These are phyloP conservation scores for Dothistroma pini DNA, from an alignment of 2,329 filamentous ascomycete genomes.

Conservation along the genomic window DNA sequence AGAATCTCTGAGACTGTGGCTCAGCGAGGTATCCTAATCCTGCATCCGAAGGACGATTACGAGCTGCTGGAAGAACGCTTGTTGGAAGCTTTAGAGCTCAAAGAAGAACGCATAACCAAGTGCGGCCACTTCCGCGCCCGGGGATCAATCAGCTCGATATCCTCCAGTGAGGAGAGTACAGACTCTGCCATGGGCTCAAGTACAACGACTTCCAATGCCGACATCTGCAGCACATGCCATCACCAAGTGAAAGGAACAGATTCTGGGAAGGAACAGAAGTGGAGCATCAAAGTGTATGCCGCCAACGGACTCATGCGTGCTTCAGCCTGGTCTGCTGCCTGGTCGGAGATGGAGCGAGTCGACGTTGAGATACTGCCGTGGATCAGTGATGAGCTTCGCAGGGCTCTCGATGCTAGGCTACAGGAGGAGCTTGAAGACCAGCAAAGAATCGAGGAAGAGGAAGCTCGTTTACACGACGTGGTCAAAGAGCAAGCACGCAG, in stretches of 20 bases:
- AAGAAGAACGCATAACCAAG: conserved; percentile 65
- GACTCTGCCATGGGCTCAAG: conserved; percentile 34
- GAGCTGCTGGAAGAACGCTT: conserved; percentile 75
- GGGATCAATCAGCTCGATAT: conserved; percentile 49
- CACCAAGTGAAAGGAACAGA: conserved; percentile 37
- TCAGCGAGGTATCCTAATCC: conserved; percentile 68
- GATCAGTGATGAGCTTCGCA: conserved; percentile 57
- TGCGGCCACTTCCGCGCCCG: conserved; percentile 73
- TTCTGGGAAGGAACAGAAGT: conserved; percentile 51
- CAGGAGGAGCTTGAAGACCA: conserved; percentile 37
- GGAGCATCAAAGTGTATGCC: conserved; percentile 84
- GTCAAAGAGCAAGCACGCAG: conserved; percentile 25
- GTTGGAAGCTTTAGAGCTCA: conserved; percentile 69
- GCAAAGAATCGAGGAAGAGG: conserved; percentile 34
- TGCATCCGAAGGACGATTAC: conserved; percentile 76
- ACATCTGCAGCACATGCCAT: conserved; percentile 35
- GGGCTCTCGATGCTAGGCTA: conserved; percentile 55
- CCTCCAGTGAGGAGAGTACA: conserved; percentile 26
- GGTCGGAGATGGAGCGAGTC: conserved; percentile 98
- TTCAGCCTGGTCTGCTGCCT: conserved; percentile 88
- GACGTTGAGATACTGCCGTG: conserved; percentile 86
- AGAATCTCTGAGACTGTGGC: conserved; percentile 70
- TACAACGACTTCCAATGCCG: conserved; percentile 21
- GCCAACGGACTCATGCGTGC: conserved; percentile 92
- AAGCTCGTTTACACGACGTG: conserved; percentile 17